Base-by-base conservation (phyloP, 1,139 yeast species). In the Candida tunisiensis region DNA sequence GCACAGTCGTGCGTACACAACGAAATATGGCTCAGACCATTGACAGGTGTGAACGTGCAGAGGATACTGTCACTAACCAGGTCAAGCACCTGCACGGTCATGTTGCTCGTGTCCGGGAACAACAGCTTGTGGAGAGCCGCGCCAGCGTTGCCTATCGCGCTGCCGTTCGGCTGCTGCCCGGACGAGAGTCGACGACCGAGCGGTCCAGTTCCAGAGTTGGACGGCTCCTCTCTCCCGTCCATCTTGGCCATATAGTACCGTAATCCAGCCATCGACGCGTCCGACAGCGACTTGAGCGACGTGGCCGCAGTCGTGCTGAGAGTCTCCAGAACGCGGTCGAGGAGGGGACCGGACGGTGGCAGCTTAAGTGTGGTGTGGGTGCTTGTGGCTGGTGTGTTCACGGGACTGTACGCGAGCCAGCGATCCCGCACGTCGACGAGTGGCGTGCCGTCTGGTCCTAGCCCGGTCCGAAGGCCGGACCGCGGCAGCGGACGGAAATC, bases 1-100 rank as follows among this genome's bases (percentile, higher is more conserved):
- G 67, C 65, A 21, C 69, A 47, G 40, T 74, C 80, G 44, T 62
- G 69, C 0, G 79, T 78, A 1, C 77, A 71, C 6, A 74, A 44
- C 1, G 78, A 69, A 2, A 74, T 44, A 16, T 58, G 53, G 0
- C 82, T 71, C 11, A 74, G 60, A 0, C 80, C 82, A 15, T 69
- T 71, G 0, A 75, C 60, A 27, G 80, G 65, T 22, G 62, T 59
- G 42, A 74, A 71, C 9, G 60, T 49, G n/a, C 68, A 65, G 35
- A 72, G 39, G 1, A 57, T 52, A 29, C 49, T 49, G 30, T 58
- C 63, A 16, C 60, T 57, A 4, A 50, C 39, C 24, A 73, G 45
- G 36, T 71, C 74, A 20, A 69, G 39, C 9, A 69, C 46, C 32
- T 59, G 44, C 6, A 45, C 31, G 7, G 34, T 25, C n/a, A n/a